Evolutionary conservation across 805 yeast genomes (phyloP).

Genomic region (Lachancea nothofagi): DNA sequence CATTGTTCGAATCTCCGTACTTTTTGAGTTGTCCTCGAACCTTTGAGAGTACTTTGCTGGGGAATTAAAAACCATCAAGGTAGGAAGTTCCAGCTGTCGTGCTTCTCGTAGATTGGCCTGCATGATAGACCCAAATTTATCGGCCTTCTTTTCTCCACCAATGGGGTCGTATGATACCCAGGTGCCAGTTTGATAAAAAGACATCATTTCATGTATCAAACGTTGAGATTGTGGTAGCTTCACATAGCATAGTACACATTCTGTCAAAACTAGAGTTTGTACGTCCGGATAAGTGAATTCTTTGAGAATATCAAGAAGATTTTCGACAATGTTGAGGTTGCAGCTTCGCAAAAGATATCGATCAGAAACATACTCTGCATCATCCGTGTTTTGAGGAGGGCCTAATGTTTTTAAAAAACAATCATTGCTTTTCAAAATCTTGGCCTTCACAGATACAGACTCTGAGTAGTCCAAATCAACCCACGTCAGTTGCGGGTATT

Average conservation of each 20-base stretch:
- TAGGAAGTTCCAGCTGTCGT: constrained; percentile 42
- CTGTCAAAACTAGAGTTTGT: constrained; percentile 52
- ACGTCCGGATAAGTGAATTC: constrained; percentile 13
- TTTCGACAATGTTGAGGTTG: constrained; percentile 32
- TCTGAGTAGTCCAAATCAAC: constrained; percentile 50
- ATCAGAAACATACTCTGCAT: constrained; percentile 7
- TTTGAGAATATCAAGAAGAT: constrained; percentile 26
- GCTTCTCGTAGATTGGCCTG: constrained; percentile 43
- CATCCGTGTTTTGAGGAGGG: background rate
- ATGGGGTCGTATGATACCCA: constrained; percentile 54
- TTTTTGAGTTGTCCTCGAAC: constrained; percentile 11
- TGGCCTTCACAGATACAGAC: constrained; percentile 40
- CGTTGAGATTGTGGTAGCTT: constrained; percentile 38
- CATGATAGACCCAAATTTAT: constrained; percentile 50
- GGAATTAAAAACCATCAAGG: constrained; percentile 37
- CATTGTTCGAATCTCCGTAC: constrained; percentile 26
- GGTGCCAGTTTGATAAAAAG: constrained; percentile 19
- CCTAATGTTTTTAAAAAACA: constrained; percentile 2
- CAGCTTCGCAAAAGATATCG: constrained; percentile 29
- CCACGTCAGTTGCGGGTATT: constrained; percentile 31
- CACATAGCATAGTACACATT: constrained; percentile 53
- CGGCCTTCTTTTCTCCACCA: constrained; percentile 41
- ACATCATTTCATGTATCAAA: constrained; percentile 35
- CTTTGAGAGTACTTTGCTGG: constrained; percentile 27
- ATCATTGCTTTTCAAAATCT: constrained; percentile 13